Conservation (phyloP, 148 eudicot species). For the Agrostemma githago region DNA sequence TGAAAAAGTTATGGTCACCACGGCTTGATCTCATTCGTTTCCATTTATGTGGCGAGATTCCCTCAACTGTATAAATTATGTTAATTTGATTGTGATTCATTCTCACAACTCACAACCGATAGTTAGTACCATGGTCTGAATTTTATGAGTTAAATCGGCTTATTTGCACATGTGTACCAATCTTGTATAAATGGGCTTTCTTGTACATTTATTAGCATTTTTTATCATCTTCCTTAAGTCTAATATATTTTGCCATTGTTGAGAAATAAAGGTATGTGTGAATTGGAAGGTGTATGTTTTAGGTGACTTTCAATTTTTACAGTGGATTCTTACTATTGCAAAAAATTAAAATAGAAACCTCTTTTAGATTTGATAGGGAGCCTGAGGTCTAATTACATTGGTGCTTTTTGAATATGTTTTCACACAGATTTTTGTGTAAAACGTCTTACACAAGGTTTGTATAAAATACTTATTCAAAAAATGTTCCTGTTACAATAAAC, state of each 20-base stretch:
- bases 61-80: background rate
- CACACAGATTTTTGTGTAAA: background rate
- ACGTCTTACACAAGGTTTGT: too few species aligned
- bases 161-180: background rate
- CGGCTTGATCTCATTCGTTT: background rate
- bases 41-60: background rate
- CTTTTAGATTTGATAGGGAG: background rate
- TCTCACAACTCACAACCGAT: background rate
- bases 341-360: background rate
- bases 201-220: background rate
- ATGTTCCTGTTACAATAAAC: too few species aligned
- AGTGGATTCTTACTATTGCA: background rate
- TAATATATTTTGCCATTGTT: background rate
- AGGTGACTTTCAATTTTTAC: background rate
- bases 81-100: background rate
- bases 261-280: background rate
- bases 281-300: background rate
- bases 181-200: background rate
- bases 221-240: too few species aligned
- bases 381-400: background rate
- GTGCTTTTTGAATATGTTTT: background rate
- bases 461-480: too few species aligned
- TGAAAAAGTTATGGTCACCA: background rate
- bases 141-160: background rate
- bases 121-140: background rate